Evolutionary conservation across 2,329 filamentous ascomycete species (phyloP).

Genomic region (Cordyceps militaris): DNA sequence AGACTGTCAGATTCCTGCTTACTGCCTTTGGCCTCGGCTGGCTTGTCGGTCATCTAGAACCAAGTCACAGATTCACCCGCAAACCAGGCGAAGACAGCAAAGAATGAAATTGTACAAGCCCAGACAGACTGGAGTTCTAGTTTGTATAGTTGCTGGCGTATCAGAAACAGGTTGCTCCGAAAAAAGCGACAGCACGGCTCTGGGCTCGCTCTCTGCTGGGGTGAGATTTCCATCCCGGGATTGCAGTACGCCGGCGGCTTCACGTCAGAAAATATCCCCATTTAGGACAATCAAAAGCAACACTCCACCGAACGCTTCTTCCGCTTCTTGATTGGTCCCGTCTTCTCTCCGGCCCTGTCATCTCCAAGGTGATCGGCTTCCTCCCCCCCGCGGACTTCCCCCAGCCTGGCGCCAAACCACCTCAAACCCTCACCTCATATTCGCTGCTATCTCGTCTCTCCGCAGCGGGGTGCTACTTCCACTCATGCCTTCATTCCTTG

Average conservation of each 20-base stretch:
- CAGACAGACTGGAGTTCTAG: neutral
- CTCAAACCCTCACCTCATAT: neutral
- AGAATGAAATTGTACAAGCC: neutral
- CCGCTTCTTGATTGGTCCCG: neutral
- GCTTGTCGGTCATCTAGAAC: neutral
- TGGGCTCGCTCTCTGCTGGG: neutral
- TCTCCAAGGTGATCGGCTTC: neutral
- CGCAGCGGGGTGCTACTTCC: neutral
- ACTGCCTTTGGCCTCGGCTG: neutral
- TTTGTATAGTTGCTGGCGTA: neutral
- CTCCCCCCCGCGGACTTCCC: neutral
- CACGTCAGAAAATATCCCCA: conserved; percentile 8
- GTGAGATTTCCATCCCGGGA: neutral
- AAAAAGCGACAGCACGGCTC: neutral
- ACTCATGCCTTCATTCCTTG: neutral
- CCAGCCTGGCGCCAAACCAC: neutral
- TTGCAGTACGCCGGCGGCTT: neutral
- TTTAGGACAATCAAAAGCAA: neutral
- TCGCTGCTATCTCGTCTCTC: neutral
- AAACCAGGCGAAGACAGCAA: neutral
- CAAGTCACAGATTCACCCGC: neutral
- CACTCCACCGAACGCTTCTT: neutral
- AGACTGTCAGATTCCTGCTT: conserved; percentile 10
- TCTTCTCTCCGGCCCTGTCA: neutral
- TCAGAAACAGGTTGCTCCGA: neutral